Conservation (phyloP, 805 yeast genomes). For the Wickerhamomyces chambardii region DNA sequence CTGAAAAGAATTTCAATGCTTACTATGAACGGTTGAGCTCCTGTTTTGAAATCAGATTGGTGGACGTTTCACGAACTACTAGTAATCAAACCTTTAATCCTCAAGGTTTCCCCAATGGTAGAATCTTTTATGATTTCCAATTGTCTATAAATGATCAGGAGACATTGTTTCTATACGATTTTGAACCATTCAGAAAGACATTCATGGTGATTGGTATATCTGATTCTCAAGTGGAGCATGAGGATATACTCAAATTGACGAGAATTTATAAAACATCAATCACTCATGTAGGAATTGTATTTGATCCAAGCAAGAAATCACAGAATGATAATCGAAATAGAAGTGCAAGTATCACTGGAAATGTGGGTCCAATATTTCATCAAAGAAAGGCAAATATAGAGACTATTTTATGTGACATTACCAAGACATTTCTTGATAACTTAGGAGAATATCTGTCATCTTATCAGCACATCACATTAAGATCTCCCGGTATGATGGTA, state of each 20-base stretch:
- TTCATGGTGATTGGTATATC: conserved; percentile 49
- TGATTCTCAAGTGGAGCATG: conserved; percentile 13
- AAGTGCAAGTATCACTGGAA: neutral
- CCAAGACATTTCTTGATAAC: conserved; percentile 51
- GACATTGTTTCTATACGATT: conserved; percentile 66
- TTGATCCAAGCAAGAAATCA: conserved; percentile 20
- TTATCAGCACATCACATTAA: conserved; percentile 67
- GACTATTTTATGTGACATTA: conserved; percentile 65
- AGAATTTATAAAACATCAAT: conserved; percentile 41
- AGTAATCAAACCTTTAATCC: conserved; percentile 69
- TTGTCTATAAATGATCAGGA: conserved; percentile 40
- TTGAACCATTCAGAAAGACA: conserved; percentile 82
- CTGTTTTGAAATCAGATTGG: conserved; percentile 56
- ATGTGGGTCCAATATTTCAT: conserved; percentile 4
- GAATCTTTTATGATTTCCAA: conserved; percentile 50
- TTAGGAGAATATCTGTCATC: conserved; percentile 66
- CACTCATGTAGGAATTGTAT: conserved; percentile 44
- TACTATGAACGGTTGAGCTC: conserved; percentile 9
- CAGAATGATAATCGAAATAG: neutral
- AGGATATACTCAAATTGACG: conserved; percentile 30
- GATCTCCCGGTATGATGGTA: conserved; percentile 69
- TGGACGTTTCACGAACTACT: conserved; percentile 64
- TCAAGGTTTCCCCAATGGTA: conserved; percentile 75
- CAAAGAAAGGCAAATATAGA: conserved; percentile 29
- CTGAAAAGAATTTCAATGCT: conserved; percentile 24